Percentiles rank a stretch among this genome's conserved stretches.
These are phyloP conservation scores for Fragaria ananassa DNA, from an alignment of 306 rosid genomes.

Conservation along the genomic window DNA sequence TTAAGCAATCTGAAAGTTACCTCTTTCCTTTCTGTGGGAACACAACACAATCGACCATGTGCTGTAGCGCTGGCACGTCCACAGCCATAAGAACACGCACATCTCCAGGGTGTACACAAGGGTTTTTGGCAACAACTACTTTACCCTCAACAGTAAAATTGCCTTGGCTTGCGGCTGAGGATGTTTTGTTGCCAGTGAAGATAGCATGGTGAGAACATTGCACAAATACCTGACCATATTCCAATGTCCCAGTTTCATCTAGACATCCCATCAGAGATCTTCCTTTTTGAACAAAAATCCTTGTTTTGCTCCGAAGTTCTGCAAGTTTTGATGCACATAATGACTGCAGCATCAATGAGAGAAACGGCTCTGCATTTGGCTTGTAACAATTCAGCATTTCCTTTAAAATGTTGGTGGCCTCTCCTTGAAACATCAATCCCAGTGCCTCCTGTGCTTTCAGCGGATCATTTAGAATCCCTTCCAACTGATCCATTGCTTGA, in stretches of 20 bases:
- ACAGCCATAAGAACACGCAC: constrained; percentile 37
- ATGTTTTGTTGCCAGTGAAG: not conserved
- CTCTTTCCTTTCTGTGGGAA: constrained; percentile 44
- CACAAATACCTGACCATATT: constrained; percentile 44
- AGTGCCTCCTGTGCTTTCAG: constrained; percentile 30
- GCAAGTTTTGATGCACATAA: constrained; percentile 31
- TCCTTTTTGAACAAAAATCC: constrained; percentile 35
- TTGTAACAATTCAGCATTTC: constrained; percentile 34
- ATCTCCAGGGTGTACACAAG: constrained; percentile 44
- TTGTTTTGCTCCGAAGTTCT: constrained; percentile 21
- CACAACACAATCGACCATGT: constrained; percentile 45
- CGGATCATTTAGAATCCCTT: constrained; percentile 30
- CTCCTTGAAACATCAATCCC: constrained; percentile 33
- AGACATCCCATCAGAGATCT: constrained; percentile 46
- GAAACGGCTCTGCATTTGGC: constrained; percentile 44
- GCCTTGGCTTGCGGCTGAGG: not conserved
- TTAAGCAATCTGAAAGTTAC: constrained; percentile 10
- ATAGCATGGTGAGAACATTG: constrained; percentile 17
- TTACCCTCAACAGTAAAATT: constrained; percentile 16
- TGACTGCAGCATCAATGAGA: constrained; percentile 36
- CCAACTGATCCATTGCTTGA: constrained; percentile 22
- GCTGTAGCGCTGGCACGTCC: constrained; percentile 35
- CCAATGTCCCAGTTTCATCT: constrained; percentile 39
- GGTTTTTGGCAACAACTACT: constrained; percentile 44
- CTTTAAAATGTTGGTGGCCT: constrained; percentile 21